Conservation (phyloP, 192 early-diverging fungal species). For the Backusella luteola region DNA sequence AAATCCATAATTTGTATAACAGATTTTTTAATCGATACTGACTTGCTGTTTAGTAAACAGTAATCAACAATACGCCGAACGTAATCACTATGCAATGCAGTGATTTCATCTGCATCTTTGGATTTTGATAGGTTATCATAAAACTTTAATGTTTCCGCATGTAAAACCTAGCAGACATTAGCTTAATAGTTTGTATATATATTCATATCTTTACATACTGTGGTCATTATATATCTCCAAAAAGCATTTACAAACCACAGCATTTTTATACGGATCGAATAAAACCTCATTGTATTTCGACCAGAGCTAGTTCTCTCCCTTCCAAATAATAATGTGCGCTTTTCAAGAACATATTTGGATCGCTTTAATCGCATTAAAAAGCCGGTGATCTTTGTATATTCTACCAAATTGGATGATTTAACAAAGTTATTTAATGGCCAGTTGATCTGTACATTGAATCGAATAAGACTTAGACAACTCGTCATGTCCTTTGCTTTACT, state of each 20-base stretch:
- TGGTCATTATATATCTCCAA: slow-evolving; percentile 41
- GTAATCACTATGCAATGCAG: slow-evolving; percentile 30
- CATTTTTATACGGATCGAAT: slow-evolving; percentile 35
- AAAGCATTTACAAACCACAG: slow-evolving; percentile 44
- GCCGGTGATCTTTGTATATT: slow-evolving; percentile 29
- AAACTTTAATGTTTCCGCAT: slow-evolving; percentile 37
- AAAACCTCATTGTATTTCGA: slow-evolving; percentile 32
- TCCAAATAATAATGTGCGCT: slow-evolving; percentile 27
- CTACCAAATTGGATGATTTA: neutral
- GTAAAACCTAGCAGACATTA: slow-evolving; percentile 28
- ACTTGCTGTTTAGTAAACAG: slow-evolving; percentile 37
- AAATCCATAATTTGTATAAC: slow-evolving; percentile 27
- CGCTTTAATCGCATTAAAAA: slow-evolving; percentile 39
- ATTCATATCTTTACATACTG: slow-evolving; percentile 16
- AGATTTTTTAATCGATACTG: slow-evolving; percentile 19
- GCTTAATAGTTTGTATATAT: neutral
- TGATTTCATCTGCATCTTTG: slow-evolving; percentile 40
- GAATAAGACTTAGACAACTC: neutral
- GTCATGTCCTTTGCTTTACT: neutral
- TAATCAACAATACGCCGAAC: slow-evolving; percentile 29
- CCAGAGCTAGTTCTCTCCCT: neutral
- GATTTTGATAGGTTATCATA: slow-evolving; percentile 22
- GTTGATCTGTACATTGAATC: slow-evolving; percentile 13
- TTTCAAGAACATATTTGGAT: slow-evolving; percentile 38
- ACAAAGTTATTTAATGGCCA: slow-evolving; percentile 42